Conservation (phyloP, 495 filamentous ascomycete genomes). For the Penicillium flavigenum region DNA sequence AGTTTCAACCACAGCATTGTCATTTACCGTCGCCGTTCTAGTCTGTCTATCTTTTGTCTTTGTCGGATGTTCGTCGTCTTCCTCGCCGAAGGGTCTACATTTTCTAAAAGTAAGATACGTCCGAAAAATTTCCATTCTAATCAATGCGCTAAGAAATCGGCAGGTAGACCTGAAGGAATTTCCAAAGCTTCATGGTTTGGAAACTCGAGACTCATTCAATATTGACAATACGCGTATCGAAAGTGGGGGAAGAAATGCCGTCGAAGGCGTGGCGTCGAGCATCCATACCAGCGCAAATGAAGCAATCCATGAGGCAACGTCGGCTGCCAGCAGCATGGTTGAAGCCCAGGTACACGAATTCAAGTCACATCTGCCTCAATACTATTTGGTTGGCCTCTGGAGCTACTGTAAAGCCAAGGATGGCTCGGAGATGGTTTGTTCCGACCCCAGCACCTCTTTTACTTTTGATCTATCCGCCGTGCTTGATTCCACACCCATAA, state of each 20-base stretch:
- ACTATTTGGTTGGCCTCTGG: neutral
- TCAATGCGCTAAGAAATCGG: conserved; percentile 1
- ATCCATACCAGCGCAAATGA: too few relatives aligned
- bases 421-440: too few relatives aligned
- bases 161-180: neutral
- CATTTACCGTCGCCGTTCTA: conserved; percentile 1
- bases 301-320: neutral
- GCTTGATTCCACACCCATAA: neutral
- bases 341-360: neutral
- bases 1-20: conserved; percentile 1
- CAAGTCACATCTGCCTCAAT: neutral
- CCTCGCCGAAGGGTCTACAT: neutral
- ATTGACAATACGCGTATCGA: too few relatives aligned
- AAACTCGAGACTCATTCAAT: too few relatives aligned
- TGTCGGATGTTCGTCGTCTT: too few relatives aligned
- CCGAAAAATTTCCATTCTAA: neutral
- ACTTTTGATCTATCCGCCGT: too few relatives aligned
- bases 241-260: too few relatives aligned
- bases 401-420: too few relatives aligned
- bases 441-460: too few relatives aligned
- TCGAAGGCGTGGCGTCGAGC: too few relatives aligned
- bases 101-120: conserved; percentile 2
- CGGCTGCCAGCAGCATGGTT: neutral
- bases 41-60: neutral
- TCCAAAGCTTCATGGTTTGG: too few relatives aligned